Conservation (phyloP, 75 land plant species). For the Picea sitchensis region DNA sequence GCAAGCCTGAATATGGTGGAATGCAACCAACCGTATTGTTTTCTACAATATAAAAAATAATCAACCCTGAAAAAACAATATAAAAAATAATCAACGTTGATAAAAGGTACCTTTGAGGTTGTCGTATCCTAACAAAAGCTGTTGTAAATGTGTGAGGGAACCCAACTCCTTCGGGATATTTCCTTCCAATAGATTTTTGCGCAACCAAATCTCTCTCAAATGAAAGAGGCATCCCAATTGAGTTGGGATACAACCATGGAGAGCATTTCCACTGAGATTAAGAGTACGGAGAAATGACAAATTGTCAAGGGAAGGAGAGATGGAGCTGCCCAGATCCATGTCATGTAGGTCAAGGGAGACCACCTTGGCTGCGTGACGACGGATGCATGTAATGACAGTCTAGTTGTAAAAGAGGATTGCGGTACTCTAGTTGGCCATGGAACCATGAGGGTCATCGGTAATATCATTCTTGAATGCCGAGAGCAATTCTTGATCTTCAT, state of each 20-base stretch:
- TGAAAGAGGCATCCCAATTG: conserved; percentile 28
- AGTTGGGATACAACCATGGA: conserved; percentile 62
- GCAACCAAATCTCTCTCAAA: conserved; percentile 55
- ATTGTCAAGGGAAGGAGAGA: conserved; percentile 40
- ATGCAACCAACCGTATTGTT: no score
- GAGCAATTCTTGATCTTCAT: conserved; percentile 27
- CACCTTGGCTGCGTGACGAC: conserved; percentile 3
- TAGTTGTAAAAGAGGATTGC: conserved; percentile 27
- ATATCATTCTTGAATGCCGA: conserved; percentile 35
- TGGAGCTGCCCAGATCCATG: conserved; percentile 54
- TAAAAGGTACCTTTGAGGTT: conserved; percentile 44
- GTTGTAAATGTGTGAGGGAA: no score
- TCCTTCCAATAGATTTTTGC: conserved; percentile 80
- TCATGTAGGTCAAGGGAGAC: conserved; percentile 45
- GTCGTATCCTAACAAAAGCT: no score
- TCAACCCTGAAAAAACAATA: no score
- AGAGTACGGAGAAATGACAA: conserved; percentile 45
- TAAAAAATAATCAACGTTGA: no score
- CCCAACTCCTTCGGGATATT: no score
- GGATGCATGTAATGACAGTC: conserved; percentile 45
- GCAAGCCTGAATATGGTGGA: no score
- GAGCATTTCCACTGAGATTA: conserved; percentile 36
- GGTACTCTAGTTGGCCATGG: conserved; percentile 33
- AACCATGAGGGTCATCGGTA: conserved; percentile 24
- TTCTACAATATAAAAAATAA: no score